Base-by-base conservation (phyloP, 257 asterid species). In the Linderniella brevidens region DNA sequence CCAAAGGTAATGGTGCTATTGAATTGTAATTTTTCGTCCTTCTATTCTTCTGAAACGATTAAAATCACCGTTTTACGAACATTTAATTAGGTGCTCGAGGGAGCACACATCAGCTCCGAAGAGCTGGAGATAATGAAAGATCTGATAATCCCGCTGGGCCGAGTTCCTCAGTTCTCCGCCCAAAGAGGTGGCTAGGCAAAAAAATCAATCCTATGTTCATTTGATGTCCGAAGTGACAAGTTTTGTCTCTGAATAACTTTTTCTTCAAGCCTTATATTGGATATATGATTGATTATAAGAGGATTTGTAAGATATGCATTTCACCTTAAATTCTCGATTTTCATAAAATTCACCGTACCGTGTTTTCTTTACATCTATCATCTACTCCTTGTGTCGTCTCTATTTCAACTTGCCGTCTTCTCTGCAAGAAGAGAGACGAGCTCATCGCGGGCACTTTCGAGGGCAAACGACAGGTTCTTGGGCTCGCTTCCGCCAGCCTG, bases 401-500 rank as follows among this genome's bases (percentile, higher is more conserved):
- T 25, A 25, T 6, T 25, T 25, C 32, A 25, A 25, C 3, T 6
- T 25, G 32, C 53, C 17, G 66, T 49, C 49, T 68, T 71, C 19
- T 73, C 67, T 9, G 77, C 63, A 50, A 83, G 65, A 55, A 60
- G n/a, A 18, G 78, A 58, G 51, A 65, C 54, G 8, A 84, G 81
- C 52, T 78, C 86, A 32, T 78, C 80, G 3, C 73, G 74, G 37
- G 95, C 97, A 61, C 72, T 79, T 43, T 72, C 77, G 40, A 87
- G 90, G 2, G 93, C 95, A 35, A n/a, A 61, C 43, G 29, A 53
- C 73, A 87, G 58, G 18, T 74, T 87, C 57, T 87, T 80, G 35
- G 95, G 93, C 68, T 83, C 77, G 54, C 75, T 74, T 47, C 97
- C 97, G 43, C 97, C 95, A 1, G 97, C 97, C 75, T 87, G 95